phyloP scores from a whole-genome alignment of 2,329 filamentous ascomycete genomes.

The Cordyceps farinosa region DNA sequence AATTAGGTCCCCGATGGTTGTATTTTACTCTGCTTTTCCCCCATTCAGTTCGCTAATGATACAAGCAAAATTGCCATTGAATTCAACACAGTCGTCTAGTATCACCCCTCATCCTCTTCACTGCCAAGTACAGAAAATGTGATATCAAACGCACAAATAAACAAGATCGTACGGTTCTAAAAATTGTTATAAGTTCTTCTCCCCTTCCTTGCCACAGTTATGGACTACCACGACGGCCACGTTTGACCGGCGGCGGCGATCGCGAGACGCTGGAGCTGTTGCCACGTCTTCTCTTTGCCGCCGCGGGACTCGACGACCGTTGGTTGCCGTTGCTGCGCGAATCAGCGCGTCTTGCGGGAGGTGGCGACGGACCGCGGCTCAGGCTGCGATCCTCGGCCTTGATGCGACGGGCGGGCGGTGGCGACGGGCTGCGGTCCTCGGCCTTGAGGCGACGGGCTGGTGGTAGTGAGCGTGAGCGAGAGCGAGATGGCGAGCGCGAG shows the following conservation, averaged over 20 bases:
- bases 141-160: conserved; percentile 6
- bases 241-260: conserved; percentile 32
- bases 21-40: not conserved
- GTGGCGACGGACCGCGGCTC: conserved; percentile 7
- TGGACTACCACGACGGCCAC: conserved; percentile 29
- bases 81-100: not conserved
- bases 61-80: conserved; percentile 1
- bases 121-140: not conserved
- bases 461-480: not conserved
- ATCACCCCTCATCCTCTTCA: not conserved
- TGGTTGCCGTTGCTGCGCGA: not conserved
- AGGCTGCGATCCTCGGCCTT: conserved; percentile 5
- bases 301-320: conserved; percentile 26
- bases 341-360: not conserved
- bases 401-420: not conserved
- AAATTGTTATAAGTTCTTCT: not conserved
- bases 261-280: conserved; percentile 31
- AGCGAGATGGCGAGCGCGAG: conserved; percentile 10
- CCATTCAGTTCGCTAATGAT: conserved; percentile 10
- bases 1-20: not conserved
- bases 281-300: conserved; percentile 19
- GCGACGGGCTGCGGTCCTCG: conserved; percentile 8
- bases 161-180: not conserved
- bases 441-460: not conserved
- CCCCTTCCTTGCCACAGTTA: not conserved